These are phyloP conservation scores for Ceratocystis cubensis DNA, from an alignment of 2,329 filamentous ascomycete genomes.

Conservation along the genomic window DNA sequence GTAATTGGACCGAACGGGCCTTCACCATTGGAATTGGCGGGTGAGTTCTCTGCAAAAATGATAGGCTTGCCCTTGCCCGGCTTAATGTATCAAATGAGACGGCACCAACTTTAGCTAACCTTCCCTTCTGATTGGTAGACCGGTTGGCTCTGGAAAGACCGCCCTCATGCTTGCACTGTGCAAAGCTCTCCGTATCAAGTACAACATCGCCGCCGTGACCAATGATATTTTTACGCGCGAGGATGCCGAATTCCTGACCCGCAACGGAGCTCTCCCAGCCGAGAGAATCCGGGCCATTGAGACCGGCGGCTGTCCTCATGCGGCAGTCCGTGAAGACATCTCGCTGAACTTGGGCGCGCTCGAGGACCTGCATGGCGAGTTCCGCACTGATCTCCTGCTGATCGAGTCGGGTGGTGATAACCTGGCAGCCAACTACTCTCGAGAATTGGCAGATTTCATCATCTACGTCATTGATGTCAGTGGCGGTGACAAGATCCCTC, in stretches of 20 bases:
- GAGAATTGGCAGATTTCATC: conserved; percentile 93
- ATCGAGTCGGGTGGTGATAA: conserved; percentile 97
- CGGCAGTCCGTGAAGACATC: conserved; percentile 94
- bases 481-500: conserved; percentile 89
- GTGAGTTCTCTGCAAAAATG: conserved; percentile 37
- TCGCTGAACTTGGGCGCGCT: conserved; percentile 84
- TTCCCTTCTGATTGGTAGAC: conserved; percentile 38
- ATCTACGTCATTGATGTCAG: conserved; percentile 97
- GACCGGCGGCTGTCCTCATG: conserved; percentile 93
- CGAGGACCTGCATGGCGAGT: conserved; percentile 72
- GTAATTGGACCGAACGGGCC: conserved; percentile 75
- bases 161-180: conserved; percentile 93
- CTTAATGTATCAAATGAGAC: too few species aligned
- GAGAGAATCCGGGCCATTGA: conserved; percentile 87
- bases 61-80: background rate
- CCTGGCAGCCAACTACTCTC: conserved; percentile 87
- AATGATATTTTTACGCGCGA: conserved; percentile 99
- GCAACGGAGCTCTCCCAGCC: conserved; percentile 69
- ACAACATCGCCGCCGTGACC: conserved; percentile 87
- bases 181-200: conserved; percentile 63
- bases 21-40: conserved; percentile 98
- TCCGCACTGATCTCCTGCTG: conserved; percentile 68
- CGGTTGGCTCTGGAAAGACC: conserved; percentile 93
- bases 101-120: too few species aligned
- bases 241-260: conserved; percentile 93